Percentiles rank a stretch among this genome's conserved stretches.
phyloP scores from a whole-genome alignment of 352 stramenopile species.

The Phytophthora colocasiae region DNA sequence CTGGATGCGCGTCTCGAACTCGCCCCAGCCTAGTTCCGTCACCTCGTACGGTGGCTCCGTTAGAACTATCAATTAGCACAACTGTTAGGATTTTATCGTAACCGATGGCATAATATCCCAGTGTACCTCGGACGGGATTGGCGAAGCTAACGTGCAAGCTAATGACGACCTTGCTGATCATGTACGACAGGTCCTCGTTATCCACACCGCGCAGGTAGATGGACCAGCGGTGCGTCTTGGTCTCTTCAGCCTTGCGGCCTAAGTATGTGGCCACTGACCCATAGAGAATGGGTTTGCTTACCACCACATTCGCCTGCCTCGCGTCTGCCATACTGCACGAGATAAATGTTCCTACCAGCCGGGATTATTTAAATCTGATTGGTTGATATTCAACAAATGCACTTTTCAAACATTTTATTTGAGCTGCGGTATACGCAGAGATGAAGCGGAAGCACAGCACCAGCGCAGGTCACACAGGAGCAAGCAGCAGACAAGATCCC shows the following conservation, averaged over 20 bases:
- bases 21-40: conserved; percentile 96
- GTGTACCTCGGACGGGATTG: conserved; percentile 89
- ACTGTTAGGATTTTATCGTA: conserved; percentile 8
- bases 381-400: conserved; percentile 13
- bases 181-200: conserved; percentile 94
- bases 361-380: conserved; percentile 7
- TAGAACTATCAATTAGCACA: conserved; percentile 70
- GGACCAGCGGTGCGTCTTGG: conserved; percentile 95
- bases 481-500: conserved; percentile 1
- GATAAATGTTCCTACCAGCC: conserved; percentile 11
- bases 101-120: conserved; percentile 2
- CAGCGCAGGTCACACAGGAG: not conserved
- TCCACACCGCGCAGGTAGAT: conserved; percentile 95
- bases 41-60: conserved; percentile 96
- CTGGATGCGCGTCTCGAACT: conserved; percentile 97
- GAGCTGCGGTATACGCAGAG: conserved; percentile 1
- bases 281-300: conserved; percentile 95
- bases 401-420: conserved; percentile 30
- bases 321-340: conserved; percentile 62
- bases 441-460: conserved; percentile 62
- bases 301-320: conserved; percentile 81
- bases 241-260: conserved; percentile 93
- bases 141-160: conserved; percentile 96
- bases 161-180: conserved; percentile 98
- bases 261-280: conserved; percentile 95